These are phyloP conservation scores for Yarrowia sp. DNA, from an alignment of 805 yeast genomes.

Conservation along the genomic window DNA sequence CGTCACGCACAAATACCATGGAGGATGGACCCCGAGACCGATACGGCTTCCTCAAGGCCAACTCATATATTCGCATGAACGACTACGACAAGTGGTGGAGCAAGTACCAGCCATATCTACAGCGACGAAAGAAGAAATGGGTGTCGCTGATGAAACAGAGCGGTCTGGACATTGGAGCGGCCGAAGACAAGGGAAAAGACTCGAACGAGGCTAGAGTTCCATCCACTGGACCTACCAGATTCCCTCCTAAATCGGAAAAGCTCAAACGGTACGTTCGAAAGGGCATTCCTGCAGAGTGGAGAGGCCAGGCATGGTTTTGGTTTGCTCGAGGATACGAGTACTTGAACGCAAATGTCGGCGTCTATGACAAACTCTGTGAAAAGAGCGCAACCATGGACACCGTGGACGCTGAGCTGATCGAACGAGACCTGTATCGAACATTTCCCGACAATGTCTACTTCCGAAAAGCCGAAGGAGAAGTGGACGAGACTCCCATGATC, in stretches of 20 bases:
- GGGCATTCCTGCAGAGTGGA: conserved; percentile 97
- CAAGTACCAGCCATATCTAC: conserved; percentile 67
- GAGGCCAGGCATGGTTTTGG: conserved; percentile 97
- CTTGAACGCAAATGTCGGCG: conserved; percentile 71
- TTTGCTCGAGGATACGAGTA: conserved; percentile 86
- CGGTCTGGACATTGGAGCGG: conserved; percentile 59
- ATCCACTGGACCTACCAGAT: conserved; percentile 59
- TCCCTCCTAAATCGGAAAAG: conserved; percentile 80
- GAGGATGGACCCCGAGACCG: conserved; percentile 59
- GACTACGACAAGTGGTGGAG: conserved; percentile 80
- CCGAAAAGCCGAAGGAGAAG: conserved; percentile 52
- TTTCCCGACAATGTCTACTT: conserved; percentile 93
- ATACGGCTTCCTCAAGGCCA: conserved; percentile 84
- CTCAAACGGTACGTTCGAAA: conserved; percentile 77
- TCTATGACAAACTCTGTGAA: conserved; percentile 71
- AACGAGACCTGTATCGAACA: conserved; percentile 90
- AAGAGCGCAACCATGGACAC: conserved; percentile 63
- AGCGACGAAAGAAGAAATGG: conserved; percentile 82
- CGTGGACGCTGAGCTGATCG: conserved; percentile 89
- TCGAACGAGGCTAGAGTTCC: conserved; percentile 18
- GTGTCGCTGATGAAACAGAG: conserved; percentile 64
- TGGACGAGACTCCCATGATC: conserved; percentile 68
- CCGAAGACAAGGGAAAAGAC: conserved; percentile 48
- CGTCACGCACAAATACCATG: conserved; percentile 27
- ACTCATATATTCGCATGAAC: conserved; percentile 58